Base-by-base conservation (phyloP, 768 basidiomycete genomes). In the Phylloporus arenicola region DNA sequence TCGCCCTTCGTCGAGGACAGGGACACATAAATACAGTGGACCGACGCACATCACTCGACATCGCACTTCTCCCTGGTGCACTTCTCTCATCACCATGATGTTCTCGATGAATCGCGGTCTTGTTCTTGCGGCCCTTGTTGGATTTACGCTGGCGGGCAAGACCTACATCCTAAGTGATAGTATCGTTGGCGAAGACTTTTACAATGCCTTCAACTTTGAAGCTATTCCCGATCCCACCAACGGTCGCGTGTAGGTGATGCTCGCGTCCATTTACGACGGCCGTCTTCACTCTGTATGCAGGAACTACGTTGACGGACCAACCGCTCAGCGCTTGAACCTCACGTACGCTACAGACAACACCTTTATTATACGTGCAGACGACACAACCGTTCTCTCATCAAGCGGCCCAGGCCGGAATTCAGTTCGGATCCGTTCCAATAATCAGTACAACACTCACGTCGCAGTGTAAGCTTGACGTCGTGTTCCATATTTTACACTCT, bases 311-410 rank as follows among this genome's bases (percentile, higher is more conserved):
- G 41, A 64, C 45, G 39, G 61, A 41, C 37, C 59, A 10, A 65
- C 58, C 2, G 68, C 70, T 33, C 57, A 57, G 37, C 52, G 27
- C 3, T 50, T 63, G 25, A 62, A 63, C 43, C 59, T 72, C 45
- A 64, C 64, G 1, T 67, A 62, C 39, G 60, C 59, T 4, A 56
- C 59, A 2, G 44, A 48, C 8, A 17, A 66, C 34, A 65, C 59
- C 4, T 69, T 72, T 47, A 56, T 70, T 34, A 57, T 72, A 58
- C 71, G 71, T 5, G 69, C 70, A n/a, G 72, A 72, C 39, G 59
- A 70, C 47, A 70, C 62, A 0, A 64, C 64, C 7, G 51, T 61
- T 8, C 61, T 73, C 37, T 45, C 58, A 3, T 1, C 67, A 6
- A 61, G 20, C 17, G 61, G 62, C 8, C 63, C 65, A 1, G 71